Base-by-base conservation (phyloP, 1,284 basidiomycete species). In the Ceratorhiza oryzae-sativae region DNA sequence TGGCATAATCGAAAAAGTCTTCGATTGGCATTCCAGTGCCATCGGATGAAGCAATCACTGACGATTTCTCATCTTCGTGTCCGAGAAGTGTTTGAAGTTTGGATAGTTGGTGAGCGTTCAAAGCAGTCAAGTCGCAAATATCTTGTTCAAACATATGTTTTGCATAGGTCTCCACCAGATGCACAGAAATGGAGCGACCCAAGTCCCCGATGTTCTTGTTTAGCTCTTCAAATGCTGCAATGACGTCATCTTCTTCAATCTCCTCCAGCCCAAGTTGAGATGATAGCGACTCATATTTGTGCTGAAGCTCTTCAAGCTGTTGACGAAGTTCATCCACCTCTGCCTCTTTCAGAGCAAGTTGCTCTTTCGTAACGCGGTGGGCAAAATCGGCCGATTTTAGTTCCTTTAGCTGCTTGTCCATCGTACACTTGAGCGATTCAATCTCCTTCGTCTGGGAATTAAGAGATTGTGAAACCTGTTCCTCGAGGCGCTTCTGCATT, bases 1-100 rank as follows among this genome's bases (percentile, higher is more conserved):
- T 56, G 18, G 42, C 25, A n/a, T 61, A 71, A 13, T 73, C 56
- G n/a, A 73, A 27, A 41, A 73, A 59, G 12, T 71, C 55, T 39
- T 68, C 62, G 12, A 72, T 20, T 6, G 30, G 62, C 27, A 46
- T 60, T 4, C 41, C 48, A 1, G 3, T n/a, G 10, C 46, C 61
- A 18, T 41, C 23, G 10, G 71, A 42, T 13, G 61, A 65, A 18
- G 48, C 34, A n/a, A 65, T 20, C n/a, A 72, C 45, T 10, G 45
- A 61, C 5, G 60, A 27, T 9, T 1, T 6, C 4, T 36, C 60
- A 10, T 46, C 71, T 2, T 13, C 34, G 25, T 62, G 46, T 0
- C 30, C 32, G 20, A 61, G 48, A 27, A 51, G 18, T 10, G 39
- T 34, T 46, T 49, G 32, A 8, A 63, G 23, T 6, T 63, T 34